Evolutionary conservation across 495 filamentous ascomycete species (phyloP), one percentile per base, ranked within the genome.

Genomic region (Neurospora tetrasperma): DNA sequence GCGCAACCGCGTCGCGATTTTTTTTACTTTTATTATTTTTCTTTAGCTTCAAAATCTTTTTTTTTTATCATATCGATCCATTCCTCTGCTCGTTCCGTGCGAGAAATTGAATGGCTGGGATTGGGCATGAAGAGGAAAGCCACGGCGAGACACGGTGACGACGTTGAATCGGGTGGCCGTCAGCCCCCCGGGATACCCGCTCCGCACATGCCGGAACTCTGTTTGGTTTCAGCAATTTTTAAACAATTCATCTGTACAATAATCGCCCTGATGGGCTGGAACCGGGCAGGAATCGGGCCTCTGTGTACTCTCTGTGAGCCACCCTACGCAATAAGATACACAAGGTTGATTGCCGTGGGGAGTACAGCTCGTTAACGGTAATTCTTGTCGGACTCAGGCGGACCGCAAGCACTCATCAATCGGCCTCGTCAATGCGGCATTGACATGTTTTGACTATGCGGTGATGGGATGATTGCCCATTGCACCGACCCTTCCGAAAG

Each of bases 61-160:
- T 48, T 48, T 11, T 5, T 11, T 20, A 31, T 31, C 27, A 31
- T 31, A 27, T 14, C 11, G 14, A 31, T 14, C 10, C 11, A 14
- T 27, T 59, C 12, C 48, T 62, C 48, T 62, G 48, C 48, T 31
- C 23, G 8, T 66, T 66, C 27, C 14, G 3, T 10, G 54, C 54
- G 14, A 38, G 69, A 74, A 75, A 73, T 72, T 71, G 54, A 46
- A 74, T 69, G 73, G 77, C 74, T 76, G 76, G 78, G 72, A 76
- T 79, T 78, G 79, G 79, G 79, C 79, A 75, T 73, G 27, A 74
- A 74, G 72, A 69, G 40, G 31, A 68, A 48, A 46, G 20, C 54
- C 27, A 31, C 27, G 54, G 27, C 54, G 54, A 66, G 71, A 73
- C 73, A 74, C 69, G 76, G 75, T 77, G 76, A 78, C 74, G 74